Evolutionary conservation across 2,329 filamentous ascomycete species (phyloP).

Genomic region (Boeremia lycopersici): DNA sequence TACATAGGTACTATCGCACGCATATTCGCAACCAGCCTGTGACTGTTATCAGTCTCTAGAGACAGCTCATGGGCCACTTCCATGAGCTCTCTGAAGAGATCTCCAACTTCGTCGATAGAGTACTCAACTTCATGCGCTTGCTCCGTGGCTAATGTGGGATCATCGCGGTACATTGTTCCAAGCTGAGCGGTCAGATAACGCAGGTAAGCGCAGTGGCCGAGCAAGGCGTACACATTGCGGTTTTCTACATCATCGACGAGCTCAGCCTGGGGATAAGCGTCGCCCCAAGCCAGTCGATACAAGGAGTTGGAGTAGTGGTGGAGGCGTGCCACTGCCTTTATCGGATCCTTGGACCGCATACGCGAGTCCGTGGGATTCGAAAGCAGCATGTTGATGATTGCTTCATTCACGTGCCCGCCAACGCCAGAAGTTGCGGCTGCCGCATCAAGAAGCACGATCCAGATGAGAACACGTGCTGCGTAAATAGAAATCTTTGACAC

Average conservation of each 20-base stretch:
- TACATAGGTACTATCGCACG: conserved; percentile 46
- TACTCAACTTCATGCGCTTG: conserved; percentile 18
- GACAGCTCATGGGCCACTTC: conserved; percentile 20
- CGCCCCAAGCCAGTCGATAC: conserved; percentile 44
- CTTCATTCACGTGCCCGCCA: conserved; percentile 42
- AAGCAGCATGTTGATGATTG: conserved; percentile 25
- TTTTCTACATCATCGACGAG: conserved; percentile 48
- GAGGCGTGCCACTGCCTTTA: conserved; percentile 32
- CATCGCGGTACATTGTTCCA: conserved; percentile 19
- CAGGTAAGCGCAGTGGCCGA: conserved; percentile 39
- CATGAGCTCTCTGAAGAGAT: conserved; percentile 22
- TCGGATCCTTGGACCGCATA: conserved; percentile 8
- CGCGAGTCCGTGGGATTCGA: conserved; percentile 6
- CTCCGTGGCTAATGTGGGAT: conserved; percentile 8
- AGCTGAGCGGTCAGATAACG: conserved; percentile 43
- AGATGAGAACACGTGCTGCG: conserved; percentile 44
- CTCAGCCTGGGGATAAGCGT: conserved; percentile 44
- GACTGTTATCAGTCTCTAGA: conserved; percentile 24
- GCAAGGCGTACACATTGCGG: conserved; percentile 40
- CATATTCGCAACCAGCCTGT: conserved; percentile 45
- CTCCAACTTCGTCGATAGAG: conserved; percentile 24
- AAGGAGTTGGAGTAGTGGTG: conserved; percentile 44
- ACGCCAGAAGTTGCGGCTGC: conserved; percentile 40
- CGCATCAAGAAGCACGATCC: conserved; percentile 42
- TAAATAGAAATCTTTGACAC: conserved; percentile 36